Evolutionary conservation across 345 rosid species (phyloP).

Genomic region (Nasturtium officinale): DNA sequence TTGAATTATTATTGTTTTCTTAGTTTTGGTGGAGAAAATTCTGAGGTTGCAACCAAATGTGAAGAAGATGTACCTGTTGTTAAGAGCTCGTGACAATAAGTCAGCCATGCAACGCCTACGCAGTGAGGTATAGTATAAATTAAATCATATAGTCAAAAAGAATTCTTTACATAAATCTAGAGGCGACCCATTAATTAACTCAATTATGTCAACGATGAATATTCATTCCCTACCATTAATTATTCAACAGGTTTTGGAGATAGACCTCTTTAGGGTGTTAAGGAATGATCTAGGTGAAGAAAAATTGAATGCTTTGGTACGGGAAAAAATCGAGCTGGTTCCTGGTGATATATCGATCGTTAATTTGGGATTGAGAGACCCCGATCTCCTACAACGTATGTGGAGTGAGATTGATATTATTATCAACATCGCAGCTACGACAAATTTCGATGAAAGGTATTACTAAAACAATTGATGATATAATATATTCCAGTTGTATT

Average conservation of each 20-base stretch:
- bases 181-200: neutral
- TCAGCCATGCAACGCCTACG: conserved; percentile 69
- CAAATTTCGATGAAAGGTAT: conserved; percentile 82
- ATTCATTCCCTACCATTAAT: neutral
- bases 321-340: conserved; percentile 56
- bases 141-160: conserved; percentile 12
- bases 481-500: neutral
- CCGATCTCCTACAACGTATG: conserved; percentile 48
- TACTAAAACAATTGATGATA: neutral
- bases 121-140: conserved; percentile 56
- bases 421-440: conserved; percentile 74
- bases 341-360: conserved; percentile 62
- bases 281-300: conserved; percentile 54
- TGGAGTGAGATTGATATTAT: conserved; percentile 55
- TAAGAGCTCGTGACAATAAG: conserved; percentile 71
- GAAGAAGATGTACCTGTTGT: conserved; percentile 78
- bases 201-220: neutral
- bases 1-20: neutral
- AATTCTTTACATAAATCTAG: neutral
- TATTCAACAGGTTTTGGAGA: conserved; percentile 51
- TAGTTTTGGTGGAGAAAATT: conserved; percentile 85
- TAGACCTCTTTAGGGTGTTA: conserved; percentile 61
- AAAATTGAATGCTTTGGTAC: conserved; percentile 45
- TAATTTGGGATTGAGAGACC: conserved; percentile 57
- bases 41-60: conserved; percentile 88